These are phyloP conservation scores for Malus fusca DNA, from an alignment of 306 rosid species.

Conservation along the genomic window DNA sequence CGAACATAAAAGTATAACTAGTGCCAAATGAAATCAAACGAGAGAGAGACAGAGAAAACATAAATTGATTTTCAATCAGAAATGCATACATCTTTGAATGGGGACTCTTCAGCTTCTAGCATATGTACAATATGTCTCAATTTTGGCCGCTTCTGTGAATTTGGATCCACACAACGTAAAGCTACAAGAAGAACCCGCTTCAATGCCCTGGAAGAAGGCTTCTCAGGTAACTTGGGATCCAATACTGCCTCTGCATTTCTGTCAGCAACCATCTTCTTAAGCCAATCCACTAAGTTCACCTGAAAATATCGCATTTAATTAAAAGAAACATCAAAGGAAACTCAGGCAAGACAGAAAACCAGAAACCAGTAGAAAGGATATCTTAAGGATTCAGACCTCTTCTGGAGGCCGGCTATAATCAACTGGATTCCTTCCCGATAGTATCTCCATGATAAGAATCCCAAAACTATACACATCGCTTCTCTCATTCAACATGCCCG, in stretches of 20 bases:
- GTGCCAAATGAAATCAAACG: background rate
- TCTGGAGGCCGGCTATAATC: slow-evolving; percentile 67
- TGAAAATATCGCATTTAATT: slow-evolving; percentile 26
- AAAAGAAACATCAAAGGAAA: slow-evolving; percentile 1
- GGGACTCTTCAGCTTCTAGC: slow-evolving; percentile 87
- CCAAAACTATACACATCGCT: slow-evolving; percentile 88
- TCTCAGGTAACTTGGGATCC: slow-evolving; percentile 78
- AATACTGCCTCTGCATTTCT: slow-evolving; percentile 72
- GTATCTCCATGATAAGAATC: slow-evolving; percentile 81
- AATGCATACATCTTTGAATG: slow-evolving; percentile 59
- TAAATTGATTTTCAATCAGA: slow-evolving; percentile 11
- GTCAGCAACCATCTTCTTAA: slow-evolving; percentile 74
- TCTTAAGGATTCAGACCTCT: slow-evolving; percentile 36
- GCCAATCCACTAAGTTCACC: slow-evolving; percentile 89
- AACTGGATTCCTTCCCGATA: slow-evolving; percentile 88
- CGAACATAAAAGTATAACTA: background rate
- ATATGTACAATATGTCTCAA: slow-evolving; percentile 89
- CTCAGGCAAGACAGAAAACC: background rate
- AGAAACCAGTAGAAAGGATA: background rate
- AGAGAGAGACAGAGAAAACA: slow-evolving; percentile 1
- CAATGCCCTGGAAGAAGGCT: slow-evolving; percentile 65
- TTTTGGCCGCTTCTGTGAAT: slow-evolving; percentile 73
- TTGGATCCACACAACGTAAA: slow-evolving; percentile 76
- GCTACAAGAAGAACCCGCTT: slow-evolving; percentile 87
- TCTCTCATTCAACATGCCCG: slow-evolving; percentile 86